Evolutionary conservation across 768 basidiomycete genomes (phyloP).

Genomic region (Amanita thiersii): DNA sequence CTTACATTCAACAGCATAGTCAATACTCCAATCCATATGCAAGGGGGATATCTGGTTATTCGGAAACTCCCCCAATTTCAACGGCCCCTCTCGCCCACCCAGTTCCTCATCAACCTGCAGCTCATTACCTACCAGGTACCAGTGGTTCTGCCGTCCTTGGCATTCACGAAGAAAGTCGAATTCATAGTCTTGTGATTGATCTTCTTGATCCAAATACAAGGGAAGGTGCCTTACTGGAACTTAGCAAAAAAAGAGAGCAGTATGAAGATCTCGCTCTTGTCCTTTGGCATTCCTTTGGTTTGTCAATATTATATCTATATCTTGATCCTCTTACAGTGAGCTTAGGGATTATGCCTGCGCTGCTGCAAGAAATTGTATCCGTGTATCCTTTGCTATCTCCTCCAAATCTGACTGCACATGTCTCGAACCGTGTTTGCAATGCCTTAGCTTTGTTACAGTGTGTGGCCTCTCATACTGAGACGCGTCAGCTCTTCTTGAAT

Average conservation of each 20-base stretch:
- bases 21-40: slow-evolving; percentile 51
- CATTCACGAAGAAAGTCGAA: slow-evolving; percentile 60
- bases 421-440: slow-evolving; percentile 98
- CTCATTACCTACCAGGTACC: slow-evolving; percentile 30
- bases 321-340: slow-evolving; percentile 11
- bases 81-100: slow-evolving; percentile 48
- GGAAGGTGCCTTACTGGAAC: slow-evolving; percentile 85
- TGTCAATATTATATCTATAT: slow-evolving; percentile 9
- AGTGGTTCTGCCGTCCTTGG: slow-evolving; percentile 18
- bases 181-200: slow-evolving; percentile 85
- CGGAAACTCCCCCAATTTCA: slow-evolving; percentile 55
- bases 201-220: slow-evolving; percentile 76
- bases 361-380: slow-evolving; percentile 95
- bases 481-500: slow-evolving; percentile 89
- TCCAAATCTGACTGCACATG: slow-evolving; percentile 93
- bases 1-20: slow-evolving; percentile 54
- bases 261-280: slow-evolving; percentile 97
- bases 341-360: slow-evolving; percentile 92
- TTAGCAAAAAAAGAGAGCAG: slow-evolving; percentile 98
- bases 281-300: slow-evolving; percentile 98
- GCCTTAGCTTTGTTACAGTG: slow-evolving; percentile 96
- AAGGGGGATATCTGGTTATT: slow-evolving; percentile 43
- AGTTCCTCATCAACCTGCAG: slow-evolving; percentile 40
- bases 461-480: slow-evolving; percentile 96
- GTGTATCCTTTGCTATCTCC: slow-evolving; percentile 96